A percentile compares a stretch with the other conserved stretches of the same genome.
These are phyloP conservation scores for Penicillium sp. DNA, from an alignment of 2,329 filamentous ascomycete genomes.

Conservation along the genomic window DNA sequence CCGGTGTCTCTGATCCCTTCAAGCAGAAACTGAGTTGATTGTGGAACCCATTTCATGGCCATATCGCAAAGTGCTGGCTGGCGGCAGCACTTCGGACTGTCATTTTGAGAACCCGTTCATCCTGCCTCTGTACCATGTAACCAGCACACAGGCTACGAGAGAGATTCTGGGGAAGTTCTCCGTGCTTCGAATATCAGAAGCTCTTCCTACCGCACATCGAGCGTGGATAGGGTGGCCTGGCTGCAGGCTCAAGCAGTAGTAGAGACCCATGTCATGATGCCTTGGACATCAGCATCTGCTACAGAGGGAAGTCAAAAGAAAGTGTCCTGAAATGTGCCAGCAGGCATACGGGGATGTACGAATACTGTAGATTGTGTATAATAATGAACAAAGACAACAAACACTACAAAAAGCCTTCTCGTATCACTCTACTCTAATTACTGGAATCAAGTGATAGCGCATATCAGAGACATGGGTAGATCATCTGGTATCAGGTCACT, in stretches of 20 bases:
- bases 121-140: neutral
- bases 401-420: too few species aligned
- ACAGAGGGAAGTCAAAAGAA: neutral
- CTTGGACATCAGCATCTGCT: neutral
- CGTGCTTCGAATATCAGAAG: neutral
- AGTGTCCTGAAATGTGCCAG: neutral
- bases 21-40: constrained; percentile 15
- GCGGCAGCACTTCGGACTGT: neutral
- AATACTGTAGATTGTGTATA: neutral
- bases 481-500: neutral
- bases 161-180: too few species aligned
- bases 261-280: neutral
- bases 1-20: constrained; percentile 12
- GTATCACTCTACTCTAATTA: too few species aligned
- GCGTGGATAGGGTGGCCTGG: neutral
- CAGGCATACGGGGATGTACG: neutral
- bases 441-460: too few species aligned
- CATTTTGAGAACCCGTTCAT: neutral
- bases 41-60: neutral
- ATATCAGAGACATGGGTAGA: neutral
- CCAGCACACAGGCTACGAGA: neutral
- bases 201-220: neutral
- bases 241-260: neutral
- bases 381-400: neutral
- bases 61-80: neutral